Evolutionary conservation across 139 green algal genomes (phyloP).

Genomic region (Chlamydomonas applanata): DNA sequence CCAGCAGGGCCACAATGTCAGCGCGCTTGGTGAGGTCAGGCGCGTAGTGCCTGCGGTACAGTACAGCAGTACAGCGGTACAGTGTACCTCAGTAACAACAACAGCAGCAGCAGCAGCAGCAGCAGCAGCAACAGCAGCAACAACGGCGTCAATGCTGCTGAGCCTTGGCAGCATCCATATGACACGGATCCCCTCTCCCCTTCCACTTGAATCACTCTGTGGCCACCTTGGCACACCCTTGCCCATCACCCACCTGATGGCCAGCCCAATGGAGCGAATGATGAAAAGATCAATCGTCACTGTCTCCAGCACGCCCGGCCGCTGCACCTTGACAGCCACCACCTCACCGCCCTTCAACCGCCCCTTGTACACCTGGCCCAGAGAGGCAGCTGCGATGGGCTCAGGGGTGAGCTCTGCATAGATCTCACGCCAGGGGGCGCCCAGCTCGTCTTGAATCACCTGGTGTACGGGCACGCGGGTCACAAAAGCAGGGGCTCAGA

Average conservation of each 20-base stretch:
- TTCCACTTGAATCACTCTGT: no score
- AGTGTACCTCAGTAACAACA: no score
- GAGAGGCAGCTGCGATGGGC: conserved; percentile 87
- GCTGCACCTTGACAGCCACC: conserved; percentile 97
- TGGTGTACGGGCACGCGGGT: background rate
- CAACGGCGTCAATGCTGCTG: no score
- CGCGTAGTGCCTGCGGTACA: conserved; percentile 2
- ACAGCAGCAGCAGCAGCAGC: no score
- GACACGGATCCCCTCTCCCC: no score
- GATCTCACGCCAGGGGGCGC: conserved; percentile 78
- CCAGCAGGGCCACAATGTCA: conserved; percentile 93
- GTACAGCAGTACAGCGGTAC: background rate
- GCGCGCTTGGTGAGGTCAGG: conserved; percentile 27
- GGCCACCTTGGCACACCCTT: no score
- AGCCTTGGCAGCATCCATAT: no score
- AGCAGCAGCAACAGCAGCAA: no score
- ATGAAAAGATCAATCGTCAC: conserved; percentile 96
- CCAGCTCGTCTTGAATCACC: conserved; percentile 81
- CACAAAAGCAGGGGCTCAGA: conserved; percentile 17
- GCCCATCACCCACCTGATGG: conserved; percentile 39
- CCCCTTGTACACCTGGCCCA: conserved; percentile 92
- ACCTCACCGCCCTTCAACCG: conserved; percentile 70
- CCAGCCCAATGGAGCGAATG: conserved; percentile 70
- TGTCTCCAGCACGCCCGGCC: conserved; percentile 83
- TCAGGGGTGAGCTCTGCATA: conserved; percentile 82